These are phyloP conservation scores for Prillingera fragicola DNA, from an alignment of 1,284 basidiomycete genomes.

Conservation along the genomic window DNA sequence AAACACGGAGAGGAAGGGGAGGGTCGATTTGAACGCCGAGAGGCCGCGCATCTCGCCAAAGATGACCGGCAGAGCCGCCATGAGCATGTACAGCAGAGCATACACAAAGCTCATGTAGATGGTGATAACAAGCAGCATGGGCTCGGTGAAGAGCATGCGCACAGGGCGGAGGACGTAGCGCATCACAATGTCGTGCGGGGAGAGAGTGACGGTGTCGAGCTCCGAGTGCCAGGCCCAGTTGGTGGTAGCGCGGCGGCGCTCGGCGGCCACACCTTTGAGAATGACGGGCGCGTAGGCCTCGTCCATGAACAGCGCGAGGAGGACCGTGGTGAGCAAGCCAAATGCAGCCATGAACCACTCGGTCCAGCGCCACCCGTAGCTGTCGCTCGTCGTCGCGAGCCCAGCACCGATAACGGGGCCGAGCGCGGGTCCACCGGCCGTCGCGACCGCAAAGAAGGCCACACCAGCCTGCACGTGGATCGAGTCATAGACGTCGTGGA, in stretches of 20 bases:
- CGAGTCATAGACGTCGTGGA: constrained; percentile 17
- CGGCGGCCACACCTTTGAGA: constrained; percentile 11
- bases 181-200: constrained; percentile 13
- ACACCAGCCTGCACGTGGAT: constrained; percentile 13
- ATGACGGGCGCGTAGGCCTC: constrained; percentile 19
- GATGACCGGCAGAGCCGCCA: constrained; percentile 22
- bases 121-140: constrained; percentile 21
- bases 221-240: constrained; percentile 19
- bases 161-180: constrained; percentile 21
- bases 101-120: constrained; percentile 26
- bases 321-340: constrained; percentile 11
- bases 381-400: constrained; percentile 1
- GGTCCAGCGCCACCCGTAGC: constrained; percentile 22
- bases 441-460: constrained; percentile 13
- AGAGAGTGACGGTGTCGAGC: constrained; percentile 15
- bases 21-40: constrained; percentile 1
- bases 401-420: constrained; percentile 20
- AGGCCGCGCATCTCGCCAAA: constrained; percentile 21
- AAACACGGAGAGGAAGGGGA: constrained; percentile 17
- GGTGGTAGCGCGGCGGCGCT: constrained; percentile 11
- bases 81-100: constrained; percentile 26
- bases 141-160: constrained; percentile 21
- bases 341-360: constrained; percentile 22
- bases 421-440: constrained; percentile 13
- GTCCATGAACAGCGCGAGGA: constrained; percentile 15